A percentile compares a stretch with the other conserved stretches of the same genome.
Evolutionary conservation across 257 asterid species (phyloP).

Genomic region (Nicotiana sylvestris): DNA sequence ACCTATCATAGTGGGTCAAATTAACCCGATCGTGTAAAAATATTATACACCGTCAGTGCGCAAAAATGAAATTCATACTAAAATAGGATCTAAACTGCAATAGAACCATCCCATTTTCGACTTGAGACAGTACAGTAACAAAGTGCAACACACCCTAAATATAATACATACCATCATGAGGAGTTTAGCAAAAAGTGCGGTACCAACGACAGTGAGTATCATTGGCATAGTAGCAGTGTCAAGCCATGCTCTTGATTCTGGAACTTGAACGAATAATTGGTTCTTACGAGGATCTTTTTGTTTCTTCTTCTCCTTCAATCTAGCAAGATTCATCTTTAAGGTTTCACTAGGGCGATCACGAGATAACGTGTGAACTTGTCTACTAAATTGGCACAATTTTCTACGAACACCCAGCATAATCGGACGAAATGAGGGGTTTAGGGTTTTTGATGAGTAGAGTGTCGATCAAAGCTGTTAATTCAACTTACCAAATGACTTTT

Average conservation of each 20-base stretch:
- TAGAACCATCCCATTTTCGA: not conserved
- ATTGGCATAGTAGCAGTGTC: slow-evolving; percentile 83
- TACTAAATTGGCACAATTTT: slow-evolving; percentile 26
- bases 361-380: slow-evolving; percentile 50
- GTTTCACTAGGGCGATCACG: slow-evolving; percentile 60
- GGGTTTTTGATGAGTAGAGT: no score
- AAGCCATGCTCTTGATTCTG: slow-evolving; percentile 61
- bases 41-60: no score
- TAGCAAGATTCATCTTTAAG: slow-evolving; percentile 53
- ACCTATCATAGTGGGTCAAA: no score
- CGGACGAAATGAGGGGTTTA: no score
- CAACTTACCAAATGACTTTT: no score
- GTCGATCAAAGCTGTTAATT: no score
- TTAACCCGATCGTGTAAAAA: no score
- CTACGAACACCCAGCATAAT: slow-evolving; percentile 36
- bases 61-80: no score
- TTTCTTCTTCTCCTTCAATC: slow-evolving; percentile 48
- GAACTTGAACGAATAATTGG: slow-evolving; percentile 60
- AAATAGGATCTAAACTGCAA: not conserved
- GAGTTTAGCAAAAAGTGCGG: slow-evolving; percentile 70
- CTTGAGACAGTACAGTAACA: not conserved
- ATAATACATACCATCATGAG: slow-evolving; percentile 63
- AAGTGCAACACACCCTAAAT: not conserved
- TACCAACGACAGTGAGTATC: slow-evolving; percentile 71
- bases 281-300: slow-evolving; percentile 40